Conservation (phyloP, 345 rosid species). For the Syzygium jambos region DNA sequence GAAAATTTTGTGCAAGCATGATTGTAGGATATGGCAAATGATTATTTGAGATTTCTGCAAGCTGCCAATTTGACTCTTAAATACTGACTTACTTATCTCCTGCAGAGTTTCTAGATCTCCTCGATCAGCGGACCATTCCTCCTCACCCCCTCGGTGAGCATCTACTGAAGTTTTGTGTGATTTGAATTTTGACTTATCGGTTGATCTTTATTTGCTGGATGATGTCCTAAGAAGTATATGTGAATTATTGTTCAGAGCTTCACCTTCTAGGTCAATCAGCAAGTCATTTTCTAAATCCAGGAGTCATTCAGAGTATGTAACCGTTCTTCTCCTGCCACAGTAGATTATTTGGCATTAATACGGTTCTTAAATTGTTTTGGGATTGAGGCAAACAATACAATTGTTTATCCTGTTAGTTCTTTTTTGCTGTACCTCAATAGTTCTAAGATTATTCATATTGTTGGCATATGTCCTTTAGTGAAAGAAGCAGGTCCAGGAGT, state of each 20-base stretch:
- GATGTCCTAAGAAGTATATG: neutral
- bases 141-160: constrained; percentile 29
- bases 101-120: constrained; percentile 39
- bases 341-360: neutral
- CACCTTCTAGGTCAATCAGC: constrained; percentile 44
- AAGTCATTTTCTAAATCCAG: constrained; percentile 51
- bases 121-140: constrained; percentile 11
- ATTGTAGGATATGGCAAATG: neutral
- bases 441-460: neutral
- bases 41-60: neutral
- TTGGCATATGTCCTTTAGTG: constrained; percentile 8
- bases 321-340: neutral
- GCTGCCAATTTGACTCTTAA: neutral
- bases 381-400: neutral
- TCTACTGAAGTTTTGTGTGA: neutral
- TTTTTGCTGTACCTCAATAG: neutral
- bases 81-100: neutral
- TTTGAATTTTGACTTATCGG: neutral
- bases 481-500: constrained; percentile 51
- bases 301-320: constrained; percentile 54
- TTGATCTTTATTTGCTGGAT: neutral
- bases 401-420: neutral
- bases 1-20: neutral
- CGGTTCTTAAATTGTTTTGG: neutral
- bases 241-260: constrained; percentile 31